Conservation (phyloP, 2,329 filamentous ascomycete species). For the Xylariaceae sp. region DNA sequence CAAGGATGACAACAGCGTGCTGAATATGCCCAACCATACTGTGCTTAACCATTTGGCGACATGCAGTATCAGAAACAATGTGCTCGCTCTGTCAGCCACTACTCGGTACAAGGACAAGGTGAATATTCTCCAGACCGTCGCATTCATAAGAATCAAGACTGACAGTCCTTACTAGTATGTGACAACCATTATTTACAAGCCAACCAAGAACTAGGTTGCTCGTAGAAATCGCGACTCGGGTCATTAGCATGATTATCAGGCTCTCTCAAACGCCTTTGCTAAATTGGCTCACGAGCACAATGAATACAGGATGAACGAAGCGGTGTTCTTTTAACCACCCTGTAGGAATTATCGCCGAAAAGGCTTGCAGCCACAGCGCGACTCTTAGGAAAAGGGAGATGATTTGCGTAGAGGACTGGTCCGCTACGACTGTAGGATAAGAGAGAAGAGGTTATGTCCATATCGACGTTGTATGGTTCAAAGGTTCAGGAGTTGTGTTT, state of each 20-base stretch:
- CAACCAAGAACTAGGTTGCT: conserved; percentile 53
- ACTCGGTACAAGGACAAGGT: conserved; percentile 98
- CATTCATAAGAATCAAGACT: not conserved
- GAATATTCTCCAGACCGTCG: conserved; percentile 23
- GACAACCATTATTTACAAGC: conserved; percentile 96
- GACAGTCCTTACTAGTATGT: conserved; percentile 64
- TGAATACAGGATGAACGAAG: not conserved
- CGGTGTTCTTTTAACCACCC: not conserved
- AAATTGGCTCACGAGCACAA: not conserved
- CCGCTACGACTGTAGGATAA: not conserved
- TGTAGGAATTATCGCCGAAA: not conserved
- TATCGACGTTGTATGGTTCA: too few relatives aligned
- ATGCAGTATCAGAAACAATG: conserved; percentile 95
- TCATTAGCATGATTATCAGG: not conserved
- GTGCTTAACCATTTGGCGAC: conserved; percentile 95
- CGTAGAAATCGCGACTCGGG: conserved; percentile 3
- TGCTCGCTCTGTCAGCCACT: conserved; percentile 90
- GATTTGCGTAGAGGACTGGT: not conserved
- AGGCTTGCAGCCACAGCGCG: not conserved
- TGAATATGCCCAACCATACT: conserved; percentile 96
- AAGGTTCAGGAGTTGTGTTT: too few relatives aligned
- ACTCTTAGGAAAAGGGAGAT: not conserved
- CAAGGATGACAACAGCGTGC: conserved; percentile 96
- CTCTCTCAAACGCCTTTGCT: not conserved
- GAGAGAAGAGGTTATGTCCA: not conserved